These are phyloP conservation scores for Amphichorda felina DNA, from an alignment of 2,329 filamentous ascomycete species.

Conservation along the genomic window DNA sequence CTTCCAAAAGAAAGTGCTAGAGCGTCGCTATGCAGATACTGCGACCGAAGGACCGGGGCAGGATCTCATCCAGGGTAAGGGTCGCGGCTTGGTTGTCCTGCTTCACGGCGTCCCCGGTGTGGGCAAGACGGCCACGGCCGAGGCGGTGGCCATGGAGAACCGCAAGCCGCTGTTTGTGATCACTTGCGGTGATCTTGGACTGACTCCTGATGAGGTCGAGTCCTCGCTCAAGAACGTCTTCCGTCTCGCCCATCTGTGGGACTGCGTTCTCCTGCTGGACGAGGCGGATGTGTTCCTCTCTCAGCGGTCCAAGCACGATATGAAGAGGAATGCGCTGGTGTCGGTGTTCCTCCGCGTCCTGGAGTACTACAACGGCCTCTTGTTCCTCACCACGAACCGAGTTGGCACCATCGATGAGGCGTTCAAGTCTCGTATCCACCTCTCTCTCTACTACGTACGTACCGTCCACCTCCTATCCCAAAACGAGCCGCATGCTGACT, in stretches of 20 bases:
- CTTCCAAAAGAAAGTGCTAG: slow-evolving; percentile 24
- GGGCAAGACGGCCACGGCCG: slow-evolving; percentile 35
- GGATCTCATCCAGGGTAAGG: slow-evolving; percentile 33
- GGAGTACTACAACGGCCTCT: slow-evolving; percentile 33
- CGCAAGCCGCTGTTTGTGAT: slow-evolving; percentile 33
- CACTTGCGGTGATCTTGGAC: slow-evolving; percentile 34
- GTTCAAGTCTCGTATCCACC: slow-evolving; percentile 34
- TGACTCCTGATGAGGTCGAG: slow-evolving; percentile 28
- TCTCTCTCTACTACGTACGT: slow-evolving; percentile 26
- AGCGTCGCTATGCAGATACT: slow-evolving; percentile 17
- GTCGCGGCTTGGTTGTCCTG: slow-evolving; percentile 28
- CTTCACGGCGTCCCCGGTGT: slow-evolving; percentile 35
- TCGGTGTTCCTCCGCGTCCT: slow-evolving; percentile 32
- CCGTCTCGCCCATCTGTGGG: slow-evolving; percentile 25
- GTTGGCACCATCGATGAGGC: slow-evolving; percentile 35
- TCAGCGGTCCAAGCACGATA: slow-evolving; percentile 14
- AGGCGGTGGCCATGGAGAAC: slow-evolving; percentile 27
- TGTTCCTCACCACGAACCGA: slow-evolving; percentile 39
- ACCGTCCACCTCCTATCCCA: neutral
- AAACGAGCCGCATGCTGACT: neutral
- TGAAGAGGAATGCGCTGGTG: slow-evolving; percentile 23
- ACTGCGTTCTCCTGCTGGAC: slow-evolving; percentile 23
- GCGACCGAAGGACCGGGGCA: slow-evolving; percentile 15
- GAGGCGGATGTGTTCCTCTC: slow-evolving; percentile 23
- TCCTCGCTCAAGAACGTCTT: slow-evolving; percentile 27